These are phyloP conservation scores for Eucalyptus sideroxylon DNA, from an alignment of 345 rosid genomes.

Conservation along the genomic window DNA sequence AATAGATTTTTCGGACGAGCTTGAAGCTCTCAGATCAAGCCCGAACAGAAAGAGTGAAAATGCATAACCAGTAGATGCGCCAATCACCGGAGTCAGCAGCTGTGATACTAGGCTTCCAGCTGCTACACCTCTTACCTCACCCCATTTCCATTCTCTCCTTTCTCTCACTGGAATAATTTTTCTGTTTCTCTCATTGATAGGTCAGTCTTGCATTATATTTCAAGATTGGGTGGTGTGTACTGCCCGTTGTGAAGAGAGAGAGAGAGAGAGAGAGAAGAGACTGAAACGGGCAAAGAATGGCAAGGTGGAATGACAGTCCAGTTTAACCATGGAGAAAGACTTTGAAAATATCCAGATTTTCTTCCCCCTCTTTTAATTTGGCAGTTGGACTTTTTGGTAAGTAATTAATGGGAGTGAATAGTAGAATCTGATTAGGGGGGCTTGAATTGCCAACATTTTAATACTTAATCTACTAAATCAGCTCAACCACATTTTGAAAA, in stretches of 20 bases:
- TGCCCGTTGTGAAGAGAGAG: not conserved
- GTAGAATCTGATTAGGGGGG: not conserved
- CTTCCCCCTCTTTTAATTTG: not conserved
- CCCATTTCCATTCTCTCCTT: slow-evolving; percentile 3
- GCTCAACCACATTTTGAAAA: not conserved
- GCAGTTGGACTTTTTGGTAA: not conserved
- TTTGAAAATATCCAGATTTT: not conserved
- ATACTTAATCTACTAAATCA: not conserved
- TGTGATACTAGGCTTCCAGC: slow-evolving; percentile 25
- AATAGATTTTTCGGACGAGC: not conserved
- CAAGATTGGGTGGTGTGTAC: not conserved
- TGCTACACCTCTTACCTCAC: slow-evolving; percentile 11
- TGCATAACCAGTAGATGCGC: not conserved
- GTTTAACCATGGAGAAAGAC: not conserved
- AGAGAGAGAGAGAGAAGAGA: not conserved
- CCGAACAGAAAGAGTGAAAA: not conserved
- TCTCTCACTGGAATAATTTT: not conserved
- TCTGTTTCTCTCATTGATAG: not conserved
- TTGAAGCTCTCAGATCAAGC: not conserved
- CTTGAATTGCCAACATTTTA: not conserved
- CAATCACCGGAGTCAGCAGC: slow-evolving; percentile 18
- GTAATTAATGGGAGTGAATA: not conserved
- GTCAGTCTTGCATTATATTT: slow-evolving; percentile 8
- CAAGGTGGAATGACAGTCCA: not conserved
- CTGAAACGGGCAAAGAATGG: not conserved